Base-by-base conservation (phyloP, 2,329 filamentous ascomycete genomes). In the Pyrenophora seminiperda region DNA sequence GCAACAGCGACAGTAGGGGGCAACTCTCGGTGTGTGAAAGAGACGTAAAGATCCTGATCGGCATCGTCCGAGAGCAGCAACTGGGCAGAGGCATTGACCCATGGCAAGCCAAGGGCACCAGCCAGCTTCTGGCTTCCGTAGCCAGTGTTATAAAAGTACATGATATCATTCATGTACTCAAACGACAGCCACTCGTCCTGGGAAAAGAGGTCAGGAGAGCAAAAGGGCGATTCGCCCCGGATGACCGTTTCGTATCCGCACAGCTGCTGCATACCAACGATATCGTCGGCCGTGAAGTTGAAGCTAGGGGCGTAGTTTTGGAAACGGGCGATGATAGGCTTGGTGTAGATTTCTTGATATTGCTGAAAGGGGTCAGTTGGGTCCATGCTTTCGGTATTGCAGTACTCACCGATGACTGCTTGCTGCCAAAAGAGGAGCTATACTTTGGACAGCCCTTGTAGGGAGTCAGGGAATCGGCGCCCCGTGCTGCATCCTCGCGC, bases 21-120 rank as follows among this genome's bases (percentile, higher is more conserved):
- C 2, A 89, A 73, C 66, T 89, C 85, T 15, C 86, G 82, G 66
- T 89, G 86, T 0, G 86, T 88, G 73, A 89, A 89, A 43, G 83
- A 85, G 32, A 88, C 77, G 62, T 85, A 86, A 6, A 89, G 75
- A 47, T 88, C 83, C 62, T 88, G 79, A n/a, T 70, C 68, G 4
- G 71, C 67, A 3, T 64, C 61, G 47, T 68, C 71, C 29, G 83
- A 63, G 7, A 86, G 72, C 0, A 79, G 65, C 5, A 83, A 72
- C 7, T 73, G 62, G 0, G 83, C 76, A 0, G 84, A 85, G 0
- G 84, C 81, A 55, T 86, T 86, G 5, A 88, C 64, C 86, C 86
- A 89, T 0, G 86, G 86, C 44, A 83, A 79, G 2, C 86, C 86
- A 5, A 88, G 76, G 14, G 77, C 76, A 0, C 83, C 83, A 0